Base-by-base conservation (phyloP, 805 yeast species). In the Pichia pseudocactophila region DNA sequence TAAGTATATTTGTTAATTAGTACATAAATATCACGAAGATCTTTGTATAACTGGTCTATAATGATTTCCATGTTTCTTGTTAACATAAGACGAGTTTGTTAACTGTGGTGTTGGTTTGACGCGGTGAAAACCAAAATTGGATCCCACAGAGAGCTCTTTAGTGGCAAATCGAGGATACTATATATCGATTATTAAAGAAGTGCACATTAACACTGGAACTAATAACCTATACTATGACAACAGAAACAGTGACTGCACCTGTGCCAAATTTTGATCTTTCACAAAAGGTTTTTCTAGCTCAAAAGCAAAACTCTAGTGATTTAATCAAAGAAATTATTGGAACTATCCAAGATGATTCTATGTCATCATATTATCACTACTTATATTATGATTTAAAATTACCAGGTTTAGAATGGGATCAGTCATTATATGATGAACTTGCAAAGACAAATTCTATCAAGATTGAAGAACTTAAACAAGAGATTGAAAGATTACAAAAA, bases 261-360 rank as follows among this genome's bases (percentile, higher is more conserved):
- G 74, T 86, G 22, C 97, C 97, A 25, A 88, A 89, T 59, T 82
- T 83, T 64, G 71, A 70, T 52, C 74, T 89, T 31, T 80, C 95
- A n/a, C 89, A 87, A 57, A 69, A 75, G 43, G 84, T 89, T 31
- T 90, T 83, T 60, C 70, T 77, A 40, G 68, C 84, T 68, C 25
- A 65, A 57, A 36, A 25, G 20, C 56, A 51, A 54, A 8, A 41
- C 7, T 42, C 31, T 2, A 36, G 42, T 12, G 35, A 27, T 52
- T 72, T 70, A 13, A 59, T 61, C 13, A 62, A 75, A 19, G 55
- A 71, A 37, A 66, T 90, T 34, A 50, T 74, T 32, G 68, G 63
- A 30, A 66, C 73, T 36, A 78, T 92, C 53, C 68, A 70, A 48
- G 64, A 68, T 25, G 75, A 80, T 39, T 70, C 77, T 51, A 72